These are phyloP conservation scores for Solidago caesia DNA, from an alignment of 129 eudicot genomes.

Conservation along the genomic window DNA sequence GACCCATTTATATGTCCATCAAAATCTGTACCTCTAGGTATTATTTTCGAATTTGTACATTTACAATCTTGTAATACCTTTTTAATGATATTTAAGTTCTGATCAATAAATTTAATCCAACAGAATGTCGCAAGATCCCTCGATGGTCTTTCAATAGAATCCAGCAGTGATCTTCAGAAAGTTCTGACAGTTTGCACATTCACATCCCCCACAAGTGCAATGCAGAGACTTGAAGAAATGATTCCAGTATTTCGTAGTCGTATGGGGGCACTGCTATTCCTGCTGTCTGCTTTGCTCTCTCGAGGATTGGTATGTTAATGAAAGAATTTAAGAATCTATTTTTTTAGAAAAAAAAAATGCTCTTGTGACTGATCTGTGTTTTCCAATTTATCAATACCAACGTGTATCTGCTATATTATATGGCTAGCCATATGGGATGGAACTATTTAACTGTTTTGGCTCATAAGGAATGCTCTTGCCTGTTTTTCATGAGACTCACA, in stretches of 20 bases:
- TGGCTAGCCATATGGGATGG: too few relatives aligned
- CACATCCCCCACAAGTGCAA: conserved; percentile 53
- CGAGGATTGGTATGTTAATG: conserved; percentile 79
- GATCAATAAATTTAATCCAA: conserved; percentile 11
- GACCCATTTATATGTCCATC: not conserved
- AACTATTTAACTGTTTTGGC: too few relatives aligned
- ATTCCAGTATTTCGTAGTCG: conserved; percentile 87
- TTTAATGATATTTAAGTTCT: conserved; percentile 6
- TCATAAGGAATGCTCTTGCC: too few relatives aligned
- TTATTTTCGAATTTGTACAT: not conserved
- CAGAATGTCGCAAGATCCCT: conserved; percentile 75
- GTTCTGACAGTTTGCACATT: conserved; percentile 56
- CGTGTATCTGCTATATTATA: not conserved
- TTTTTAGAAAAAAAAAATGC: too few relatives aligned
- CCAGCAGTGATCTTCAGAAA: conserved; percentile 72
- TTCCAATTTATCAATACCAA: not conserved
- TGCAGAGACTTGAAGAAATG: conserved; percentile 69
- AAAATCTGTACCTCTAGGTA: not conserved
- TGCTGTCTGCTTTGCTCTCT: conserved; percentile 91
- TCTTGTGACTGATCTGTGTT: too few relatives aligned
- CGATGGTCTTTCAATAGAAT: conserved; percentile 76
- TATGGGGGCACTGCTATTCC: conserved; percentile 87
- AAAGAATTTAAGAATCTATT: not conserved
- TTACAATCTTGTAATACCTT: not conserved
- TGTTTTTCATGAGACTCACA: too few relatives aligned